A percentile compares a stretch with the other conserved stretches of the same genome.
Conservation (phyloP, 2,329 filamentous ascomycete species). For the Pestalotiopsis sp. region DNA sequence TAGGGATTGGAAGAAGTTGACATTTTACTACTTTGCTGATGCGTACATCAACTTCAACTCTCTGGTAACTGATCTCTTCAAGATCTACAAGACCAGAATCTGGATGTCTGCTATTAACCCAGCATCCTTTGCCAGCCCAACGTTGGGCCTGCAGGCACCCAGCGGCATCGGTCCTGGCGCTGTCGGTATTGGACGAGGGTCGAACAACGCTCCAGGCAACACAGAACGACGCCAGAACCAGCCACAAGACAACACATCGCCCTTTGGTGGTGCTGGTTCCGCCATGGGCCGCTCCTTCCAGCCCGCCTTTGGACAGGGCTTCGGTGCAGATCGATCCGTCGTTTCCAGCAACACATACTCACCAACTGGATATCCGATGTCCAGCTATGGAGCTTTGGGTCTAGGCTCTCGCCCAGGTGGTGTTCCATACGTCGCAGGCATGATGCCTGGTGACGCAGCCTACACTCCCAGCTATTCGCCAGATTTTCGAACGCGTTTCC, state of each 20-base stretch:
- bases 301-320: conserved; percentile 42
- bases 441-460: conserved; percentile 42
- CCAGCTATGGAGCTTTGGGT: conserved; percentile 45
- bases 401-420: conserved; percentile 38
- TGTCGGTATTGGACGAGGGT: conserved; percentile 57
- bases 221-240: conserved; percentile 51
- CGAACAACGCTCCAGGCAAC: conserved; percentile 39
- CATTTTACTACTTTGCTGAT: conserved; percentile 98
- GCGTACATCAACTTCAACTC: conserved; percentile 99
- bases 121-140: conserved; percentile 85
- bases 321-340: conserved; percentile 43
- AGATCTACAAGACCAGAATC: conserved; percentile 98
- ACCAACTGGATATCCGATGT: conserved; percentile 40
- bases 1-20: conserved; percentile 98
- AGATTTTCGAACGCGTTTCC: conserved; percentile 42
- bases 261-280: conserved; percentile 35
- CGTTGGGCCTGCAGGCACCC: conserved; percentile 70
- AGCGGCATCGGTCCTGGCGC: conserved; percentile 68
- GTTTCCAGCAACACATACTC: conserved; percentile 40
- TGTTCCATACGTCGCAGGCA: conserved; percentile 39
- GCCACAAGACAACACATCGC: conserved; percentile 39
- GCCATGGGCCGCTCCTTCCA: conserved; percentile 44
- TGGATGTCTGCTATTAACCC: conserved; percentile 99
- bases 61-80: conserved; percentile 95
- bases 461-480: conserved; percentile 42